phyloP scores from a whole-genome alignment of 495 filamentous ascomycete genomes.

The Friedmanniomyces endolithicus region DNA sequence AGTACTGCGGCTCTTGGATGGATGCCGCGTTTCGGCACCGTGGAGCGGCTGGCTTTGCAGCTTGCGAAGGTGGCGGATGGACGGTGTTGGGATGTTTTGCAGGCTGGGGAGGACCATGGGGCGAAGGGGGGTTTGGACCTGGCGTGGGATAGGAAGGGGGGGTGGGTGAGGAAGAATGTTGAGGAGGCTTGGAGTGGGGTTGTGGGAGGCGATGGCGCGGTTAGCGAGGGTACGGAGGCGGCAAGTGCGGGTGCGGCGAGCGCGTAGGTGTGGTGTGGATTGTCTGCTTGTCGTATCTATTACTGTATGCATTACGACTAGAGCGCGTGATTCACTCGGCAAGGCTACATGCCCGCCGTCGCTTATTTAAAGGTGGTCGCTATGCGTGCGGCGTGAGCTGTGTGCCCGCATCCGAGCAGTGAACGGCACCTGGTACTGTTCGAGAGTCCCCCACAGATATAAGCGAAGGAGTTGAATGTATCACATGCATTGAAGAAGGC shows the following conservation, averaged over 20 bases:
- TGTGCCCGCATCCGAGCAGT: too few relatives aligned
- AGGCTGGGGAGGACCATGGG: slow-evolving; percentile 7
- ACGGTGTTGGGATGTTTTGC: slow-evolving; percentile 19
- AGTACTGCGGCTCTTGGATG: background rate
- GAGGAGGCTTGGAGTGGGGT: slow-evolving; percentile 15
- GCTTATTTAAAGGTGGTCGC: too few relatives aligned
- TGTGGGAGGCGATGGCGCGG: background rate
- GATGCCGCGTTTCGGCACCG: slow-evolving; percentile 16
- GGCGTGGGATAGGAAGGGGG: slow-evolving; percentile 12
- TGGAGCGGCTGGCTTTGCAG: slow-evolving; percentile 4
- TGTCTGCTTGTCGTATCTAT: too few relatives aligned
- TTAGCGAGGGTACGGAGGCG: background rate
- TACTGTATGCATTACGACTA: too few relatives aligned
- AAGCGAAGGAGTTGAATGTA: too few relatives aligned
- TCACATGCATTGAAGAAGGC: too few relatives aligned
- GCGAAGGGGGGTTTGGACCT: background rate
- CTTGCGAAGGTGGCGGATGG: slow-evolving; percentile 9
- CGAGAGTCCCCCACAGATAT: too few relatives aligned
- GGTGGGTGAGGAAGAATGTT: slow-evolving; percentile 7
- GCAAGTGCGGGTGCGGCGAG: background rate
- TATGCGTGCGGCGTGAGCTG: too few relatives aligned
- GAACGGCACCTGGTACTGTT: too few relatives aligned
- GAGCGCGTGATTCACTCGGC: too few relatives aligned
- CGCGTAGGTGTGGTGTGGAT: too few relatives aligned
- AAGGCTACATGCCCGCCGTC: too few relatives aligned